Base-by-base conservation (phyloP, 1,139 yeast species). In the Taiozyma sp. region DNA sequence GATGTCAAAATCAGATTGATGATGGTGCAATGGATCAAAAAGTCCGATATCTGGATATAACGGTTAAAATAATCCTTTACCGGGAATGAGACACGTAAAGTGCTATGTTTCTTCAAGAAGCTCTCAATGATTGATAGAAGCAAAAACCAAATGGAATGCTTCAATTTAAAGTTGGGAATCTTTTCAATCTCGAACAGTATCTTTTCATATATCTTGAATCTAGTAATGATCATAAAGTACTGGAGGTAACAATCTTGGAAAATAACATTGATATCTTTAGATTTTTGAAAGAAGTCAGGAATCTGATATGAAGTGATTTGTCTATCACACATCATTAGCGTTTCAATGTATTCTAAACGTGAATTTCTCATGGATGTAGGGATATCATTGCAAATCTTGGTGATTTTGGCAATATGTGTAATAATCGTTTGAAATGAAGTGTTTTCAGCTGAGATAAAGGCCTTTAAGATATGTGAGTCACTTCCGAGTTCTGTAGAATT, bases 371-470 rank as follows among this genome's bases (percentile, higher is more conserved):
- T 22, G 1, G 51, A 39, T 6, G 55, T 24, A 19, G 60, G 59
- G 2, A 55, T 47, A 7, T 52, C 61, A 43, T 58, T 59, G 38
- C 54, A 48, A 2, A 58, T 49, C 46, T 57, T 57, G 27, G 60
- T 58, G 8, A 59, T 42, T 16, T 54, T 54, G 27, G 60, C 60
- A 45, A 59, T 45, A 41, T 57, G 57, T 2, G 63, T 58, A 12
- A 57, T 40, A 2, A 54, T 47, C 2, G 61, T 47, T 23, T 59
- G 54, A 38, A 52, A 57, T 10, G 48, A 50, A 8, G 54, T 54
- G 38, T 44, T 52, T 32, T 59, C 60, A 4, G 60, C 62, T n/a
- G 59, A 53, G 19, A 59, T 56, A 48, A 59, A 59, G 1, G 61
- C 62, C 45, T 58, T 59, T 8, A 59, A 43, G 23, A 54, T 54